A percentile compares a stretch with the other conserved stretches of the same genome.
These are phyloP conservation scores for Clarkia xantiana DNA, from an alignment of 345 rosid species.

Conservation along the genomic window DNA sequence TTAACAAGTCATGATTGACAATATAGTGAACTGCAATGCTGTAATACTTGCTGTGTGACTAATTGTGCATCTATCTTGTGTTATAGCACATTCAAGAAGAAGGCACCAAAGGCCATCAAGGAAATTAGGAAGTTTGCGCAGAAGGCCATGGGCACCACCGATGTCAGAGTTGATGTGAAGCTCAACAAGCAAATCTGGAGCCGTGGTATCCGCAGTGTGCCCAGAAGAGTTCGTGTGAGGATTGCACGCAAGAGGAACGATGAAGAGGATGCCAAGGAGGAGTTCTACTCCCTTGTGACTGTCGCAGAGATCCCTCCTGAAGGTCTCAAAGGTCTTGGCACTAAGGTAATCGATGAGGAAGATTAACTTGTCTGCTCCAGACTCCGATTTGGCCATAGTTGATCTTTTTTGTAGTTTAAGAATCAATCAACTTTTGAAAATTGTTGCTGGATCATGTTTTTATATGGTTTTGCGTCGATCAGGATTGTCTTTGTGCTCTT, in stretches of 20 bases:
- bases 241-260: constrained; percentile 47
- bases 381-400: too few relatives aligned
- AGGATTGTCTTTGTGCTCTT: too few relatives aligned
- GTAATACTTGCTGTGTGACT: not conserved
- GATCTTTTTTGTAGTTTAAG: too few relatives aligned
- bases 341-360: constrained; percentile 43
- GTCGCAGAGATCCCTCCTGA: constrained; percentile 38
- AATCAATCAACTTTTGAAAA: too few relatives aligned
- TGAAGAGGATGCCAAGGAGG: constrained; percentile 55
- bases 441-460: too few relatives aligned
- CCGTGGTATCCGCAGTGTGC: constrained; percentile 44
- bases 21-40: too few relatives aligned
- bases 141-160: constrained; percentile 52
- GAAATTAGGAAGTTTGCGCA: constrained; percentile 46
- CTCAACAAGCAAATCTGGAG: constrained; percentile 56
- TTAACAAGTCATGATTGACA: too few relatives aligned
- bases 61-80: constrained; percentile 5
- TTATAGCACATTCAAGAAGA: constrained; percentile 53
- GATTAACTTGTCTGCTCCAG: constrained; percentile 16
- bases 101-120: constrained; percentile 51
- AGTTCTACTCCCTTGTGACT: constrained; percentile 45
- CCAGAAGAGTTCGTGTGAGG: constrained; percentile 43
- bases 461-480: too few relatives aligned
- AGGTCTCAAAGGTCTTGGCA: constrained; percentile 38
- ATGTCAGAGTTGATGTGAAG: constrained; percentile 48